phyloP scores from a whole-genome alignment of 2,329 filamentous ascomycete species.

The Nemania serpens region DNA sequence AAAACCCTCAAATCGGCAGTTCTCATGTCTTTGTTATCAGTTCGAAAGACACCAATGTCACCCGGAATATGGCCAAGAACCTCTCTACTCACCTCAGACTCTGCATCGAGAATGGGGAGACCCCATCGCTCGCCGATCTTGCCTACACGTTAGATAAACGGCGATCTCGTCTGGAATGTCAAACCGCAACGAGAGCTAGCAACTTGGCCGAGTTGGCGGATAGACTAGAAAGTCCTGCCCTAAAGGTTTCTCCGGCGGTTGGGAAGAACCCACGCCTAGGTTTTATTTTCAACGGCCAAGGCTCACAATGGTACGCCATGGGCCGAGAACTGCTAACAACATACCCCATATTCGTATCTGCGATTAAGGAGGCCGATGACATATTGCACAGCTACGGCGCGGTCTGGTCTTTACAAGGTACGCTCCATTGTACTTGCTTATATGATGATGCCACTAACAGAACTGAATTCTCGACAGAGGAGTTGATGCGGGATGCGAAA shows the following conservation, averaged over 20 bases:
- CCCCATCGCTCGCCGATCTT: neutral
- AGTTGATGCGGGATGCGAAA: constrained; percentile 8
- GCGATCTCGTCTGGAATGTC: neutral
- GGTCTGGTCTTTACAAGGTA: constrained; percentile 21
- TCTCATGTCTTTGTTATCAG: constrained; percentile 10
- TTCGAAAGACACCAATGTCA: constrained; percentile 11
- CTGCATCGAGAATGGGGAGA: neutral
- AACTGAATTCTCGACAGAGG: constrained; percentile 13
- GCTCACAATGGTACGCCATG: constrained; percentile 32
- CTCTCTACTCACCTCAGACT: neutral
- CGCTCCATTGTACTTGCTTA: neutral
- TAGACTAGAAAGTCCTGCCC: neutral
- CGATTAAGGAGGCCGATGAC: constrained; percentile 2
- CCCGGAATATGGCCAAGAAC: neutral
- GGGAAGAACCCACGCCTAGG: neutral
- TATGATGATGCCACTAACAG: no score
- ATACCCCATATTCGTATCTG: constrained; percentile 12
- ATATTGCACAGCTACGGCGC: constrained; percentile 15
- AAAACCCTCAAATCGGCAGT: no score
- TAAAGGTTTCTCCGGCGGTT: neutral
- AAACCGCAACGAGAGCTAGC: neutral
- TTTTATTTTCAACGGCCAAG: constrained; percentile 32
- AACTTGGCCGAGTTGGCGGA: neutral
- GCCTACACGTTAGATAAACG: constrained; percentile 18
- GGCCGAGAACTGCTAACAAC: constrained; percentile 15